These are phyloP conservation scores for Trichosporon ovoides DNA, from an alignment of 1,284 basidiomycete species.

Conservation along the genomic window DNA sequence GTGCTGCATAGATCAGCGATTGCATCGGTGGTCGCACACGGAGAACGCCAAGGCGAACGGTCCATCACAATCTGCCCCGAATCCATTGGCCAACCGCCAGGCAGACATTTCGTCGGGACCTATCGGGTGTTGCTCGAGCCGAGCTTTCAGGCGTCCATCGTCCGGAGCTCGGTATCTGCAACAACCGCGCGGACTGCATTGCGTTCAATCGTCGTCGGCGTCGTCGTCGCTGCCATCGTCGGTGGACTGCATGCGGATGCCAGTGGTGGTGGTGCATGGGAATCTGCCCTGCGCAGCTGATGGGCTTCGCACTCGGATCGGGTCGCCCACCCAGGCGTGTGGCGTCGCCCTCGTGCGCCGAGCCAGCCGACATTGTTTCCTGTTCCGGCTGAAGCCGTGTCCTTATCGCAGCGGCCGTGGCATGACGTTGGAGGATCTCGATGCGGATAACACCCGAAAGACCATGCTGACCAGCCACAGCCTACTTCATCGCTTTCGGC, in stretches of 20 bases:
- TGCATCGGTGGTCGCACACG: too few relatives aligned
- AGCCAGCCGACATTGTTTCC: too few relatives aligned
- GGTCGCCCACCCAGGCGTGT: neutral
- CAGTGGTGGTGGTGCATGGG: neutral
- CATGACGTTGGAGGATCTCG: neutral
- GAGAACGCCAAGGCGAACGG: too few relatives aligned
- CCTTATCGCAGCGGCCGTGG: too few relatives aligned
- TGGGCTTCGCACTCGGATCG: neutral
- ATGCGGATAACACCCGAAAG: too few relatives aligned
- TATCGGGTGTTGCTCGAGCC: constrained; percentile 7
- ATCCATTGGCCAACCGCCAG: constrained; percentile 15
- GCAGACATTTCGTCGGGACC: constrained; percentile 8
- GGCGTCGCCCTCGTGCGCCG: neutral
- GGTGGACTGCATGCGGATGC: neutral
- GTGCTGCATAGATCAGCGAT: too few relatives aligned
- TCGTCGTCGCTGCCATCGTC: neutral
- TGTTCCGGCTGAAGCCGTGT: too few relatives aligned
- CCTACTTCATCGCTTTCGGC: constrained; percentile 96
- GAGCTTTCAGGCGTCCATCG: neutral
- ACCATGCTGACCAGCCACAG: constrained; percentile 51
- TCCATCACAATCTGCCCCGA: neutral
- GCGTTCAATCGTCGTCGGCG: neutral
- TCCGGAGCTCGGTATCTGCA: neutral
- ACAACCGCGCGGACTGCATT: neutral
- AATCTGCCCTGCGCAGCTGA: neutral